Evolutionary conservation across 139 green algal species (phyloP), one percentile per base, ranked within the genome.

Genomic region (Volvox africanus): DNA sequence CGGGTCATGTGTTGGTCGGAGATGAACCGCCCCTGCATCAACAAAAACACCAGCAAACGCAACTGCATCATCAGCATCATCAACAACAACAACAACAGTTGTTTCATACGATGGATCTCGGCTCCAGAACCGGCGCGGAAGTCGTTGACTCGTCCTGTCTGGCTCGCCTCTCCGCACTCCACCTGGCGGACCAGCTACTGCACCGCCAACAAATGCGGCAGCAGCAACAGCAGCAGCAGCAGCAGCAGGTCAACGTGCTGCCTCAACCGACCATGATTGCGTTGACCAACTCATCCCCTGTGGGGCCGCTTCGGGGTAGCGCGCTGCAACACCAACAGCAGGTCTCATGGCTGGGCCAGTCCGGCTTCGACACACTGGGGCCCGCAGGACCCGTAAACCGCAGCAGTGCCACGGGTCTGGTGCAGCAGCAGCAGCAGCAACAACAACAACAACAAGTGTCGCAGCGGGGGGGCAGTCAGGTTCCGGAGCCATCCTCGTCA

Each of bases 141-240:
- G 19, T 89, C 6, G 19, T 89, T 11, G 85, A 89, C 85, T 82
- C 69, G 18, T 55, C 69, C 69, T 89, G 85, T 50, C 37, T 89
- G n/a, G 44, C 44, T 3, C 69, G 85, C 16, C 22, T 89, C 28
- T 89, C 85, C 2, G 71, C 69, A 2, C 85, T 89, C 35, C 85
- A 89, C 11, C 85, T 89, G 71, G 69, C 71, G 44, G 85, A 89
- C 85, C 85, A 82, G 19, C 71, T 24, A 28, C 69, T 68, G n/a
- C 85, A n/a, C 21, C 85, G 71, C 12, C 85, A 89, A 0, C 68
- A 71, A 67, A 24, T 55, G 21, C 62, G 33, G 62, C 65, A 65
- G 19, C 82, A 36, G 21, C 65, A 86, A 32, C 36, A 86, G 12
- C 80, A 73, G 17, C 79, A 37, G 2, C 79, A 85, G 30, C 82